Conservation (phyloP, 140 eudicot genomes). For the Bidens hawaiensis region DNA sequence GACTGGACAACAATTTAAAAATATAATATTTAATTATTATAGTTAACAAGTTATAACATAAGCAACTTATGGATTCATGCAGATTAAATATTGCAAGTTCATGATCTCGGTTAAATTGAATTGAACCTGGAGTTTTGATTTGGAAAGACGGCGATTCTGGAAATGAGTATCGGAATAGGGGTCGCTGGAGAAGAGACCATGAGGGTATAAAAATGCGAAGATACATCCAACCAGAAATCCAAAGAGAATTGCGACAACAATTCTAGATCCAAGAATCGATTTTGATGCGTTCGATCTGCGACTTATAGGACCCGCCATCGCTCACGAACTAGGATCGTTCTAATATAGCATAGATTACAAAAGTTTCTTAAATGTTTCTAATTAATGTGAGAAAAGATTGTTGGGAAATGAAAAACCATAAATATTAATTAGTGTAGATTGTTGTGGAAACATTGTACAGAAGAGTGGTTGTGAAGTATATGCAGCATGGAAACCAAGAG, state of each 20-base stretch:
- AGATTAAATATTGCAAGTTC: neutral
- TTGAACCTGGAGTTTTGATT: conserved; percentile 48
- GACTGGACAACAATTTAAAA: no score
- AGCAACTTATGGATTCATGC: conserved; percentile 6
- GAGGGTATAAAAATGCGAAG: conserved; percentile 51
- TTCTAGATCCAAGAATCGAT: conserved; percentile 39
- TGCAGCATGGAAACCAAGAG: no score
- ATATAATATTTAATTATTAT: no score
- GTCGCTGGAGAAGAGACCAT: conserved; percentile 37
- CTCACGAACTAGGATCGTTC: conserved; percentile 8
- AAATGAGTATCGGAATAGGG: conserved; percentile 18
- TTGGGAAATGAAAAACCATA: no score
- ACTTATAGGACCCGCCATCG: conserved; percentile 40
- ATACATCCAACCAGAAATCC: conserved; percentile 46
- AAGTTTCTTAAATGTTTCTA: no score
- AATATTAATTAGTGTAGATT: no score
- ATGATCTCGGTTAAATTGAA: neutral
- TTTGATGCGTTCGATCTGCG: conserved; percentile 37
- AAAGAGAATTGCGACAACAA: conserved; percentile 38
- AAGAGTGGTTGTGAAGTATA: no score
- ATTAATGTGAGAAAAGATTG: no score
- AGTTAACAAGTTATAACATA: conserved; percentile 1
- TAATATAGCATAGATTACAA: neutral
- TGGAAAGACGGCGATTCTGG: conserved; percentile 26
- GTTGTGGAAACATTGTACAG: no score